Percentiles rank a stretch among this genome's conserved stretches.
Evolutionary conservation across 805 yeast species (phyloP).

Genomic region (Suhomyces xylopsoci): DNA sequence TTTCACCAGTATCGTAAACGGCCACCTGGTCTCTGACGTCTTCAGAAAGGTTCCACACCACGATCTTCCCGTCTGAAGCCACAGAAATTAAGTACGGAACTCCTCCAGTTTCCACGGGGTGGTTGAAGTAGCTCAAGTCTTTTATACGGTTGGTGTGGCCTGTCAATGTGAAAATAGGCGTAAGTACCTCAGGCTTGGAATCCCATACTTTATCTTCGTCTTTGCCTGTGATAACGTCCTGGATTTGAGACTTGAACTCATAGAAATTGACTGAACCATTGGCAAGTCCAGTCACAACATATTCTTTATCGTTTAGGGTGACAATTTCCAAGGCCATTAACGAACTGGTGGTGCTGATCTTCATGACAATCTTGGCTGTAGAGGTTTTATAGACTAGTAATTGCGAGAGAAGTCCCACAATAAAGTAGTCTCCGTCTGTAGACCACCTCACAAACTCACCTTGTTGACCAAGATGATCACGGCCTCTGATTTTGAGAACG

Average conservation of each 20-base stretch:
- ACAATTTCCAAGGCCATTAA: slow-evolving; percentile 67
- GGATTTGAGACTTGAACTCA: slow-evolving; percentile 31
- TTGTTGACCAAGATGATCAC: slow-evolving; percentile 61
- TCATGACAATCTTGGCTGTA: slow-evolving; percentile 55
- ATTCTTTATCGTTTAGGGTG: slow-evolving; percentile 47
- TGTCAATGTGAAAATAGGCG: slow-evolving; percentile 56
- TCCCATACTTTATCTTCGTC: slow-evolving; percentile 25
- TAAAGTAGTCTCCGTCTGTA: slow-evolving; percentile 61
- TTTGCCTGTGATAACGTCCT: slow-evolving; percentile 2
- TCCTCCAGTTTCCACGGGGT: slow-evolving; percentile 31
- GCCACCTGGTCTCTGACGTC: slow-evolving; percentile 73
- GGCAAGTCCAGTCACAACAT: slow-evolving; percentile 63
- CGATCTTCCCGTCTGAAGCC: slow-evolving; percentile 90
- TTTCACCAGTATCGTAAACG: slow-evolving; percentile 85
- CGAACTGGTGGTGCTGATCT: slow-evolving; percentile 50
- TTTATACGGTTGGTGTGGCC: slow-evolving; percentile 90
- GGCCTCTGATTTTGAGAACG: slow-evolving; percentile 65
- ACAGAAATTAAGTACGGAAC: slow-evolving; percentile 65
- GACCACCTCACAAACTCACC: slow-evolving; percentile 71
- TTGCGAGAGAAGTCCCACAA: slow-evolving; percentile 69
- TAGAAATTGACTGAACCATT: slow-evolving; percentile 69
- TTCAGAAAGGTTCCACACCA: slow-evolving; percentile 73
- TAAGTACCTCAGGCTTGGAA: slow-evolving; percentile 19
- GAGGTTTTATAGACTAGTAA: slow-evolving; percentile 63
- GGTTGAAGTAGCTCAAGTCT: slow-evolving; percentile 56